A percentile compares a stretch with the other conserved stretches of the same genome.
phyloP scores from a whole-genome alignment of 1,139 yeast genomes.

The Protomyces pachydermus region DNA sequence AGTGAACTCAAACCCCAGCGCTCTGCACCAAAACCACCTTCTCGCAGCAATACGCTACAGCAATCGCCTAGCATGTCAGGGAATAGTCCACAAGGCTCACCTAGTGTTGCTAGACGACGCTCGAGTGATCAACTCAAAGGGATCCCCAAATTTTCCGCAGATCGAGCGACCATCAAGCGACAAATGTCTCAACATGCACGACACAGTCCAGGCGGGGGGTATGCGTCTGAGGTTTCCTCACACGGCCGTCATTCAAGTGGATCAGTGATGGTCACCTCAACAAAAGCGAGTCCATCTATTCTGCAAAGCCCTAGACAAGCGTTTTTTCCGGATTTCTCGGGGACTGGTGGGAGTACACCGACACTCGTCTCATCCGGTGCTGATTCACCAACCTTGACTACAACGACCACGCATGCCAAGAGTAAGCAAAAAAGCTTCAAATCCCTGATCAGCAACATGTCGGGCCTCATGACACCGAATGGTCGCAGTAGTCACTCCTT shows the following conservation, averaged over 20 bases:
- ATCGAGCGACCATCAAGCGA: slow-evolving; percentile 1
- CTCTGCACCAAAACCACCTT: slow-evolving; percentile 27
- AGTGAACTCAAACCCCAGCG: slow-evolving; percentile 24
- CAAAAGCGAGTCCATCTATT: not conserved
- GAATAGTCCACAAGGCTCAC: not conserved
- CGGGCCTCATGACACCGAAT: not conserved
- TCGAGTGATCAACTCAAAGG: not conserved
- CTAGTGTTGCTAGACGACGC: not conserved
- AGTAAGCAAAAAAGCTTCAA: slow-evolving; percentile 9
- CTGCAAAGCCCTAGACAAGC: not conserved
- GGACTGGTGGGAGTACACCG: not conserved
- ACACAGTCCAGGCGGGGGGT: not conserved
- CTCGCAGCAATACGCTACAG: not conserved
- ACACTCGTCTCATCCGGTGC: not conserved
- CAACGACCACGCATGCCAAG: not conserved
- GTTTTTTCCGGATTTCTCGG: not conserved
- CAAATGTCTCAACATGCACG: slow-evolving; percentile 9
- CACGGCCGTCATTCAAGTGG: too few relatives aligned
- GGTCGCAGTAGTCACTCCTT: not conserved
- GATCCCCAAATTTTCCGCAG: slow-evolving; percentile 1
- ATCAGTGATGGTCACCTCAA: not conserved
- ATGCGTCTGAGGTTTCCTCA: not conserved
- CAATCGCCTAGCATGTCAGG: not conserved
- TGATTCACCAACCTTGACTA: not conserved
- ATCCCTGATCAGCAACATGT: slow-evolving; percentile 13